These are phyloP conservation scores for Gynandropsis gynandra DNA, from an alignment of 345 rosid species.

Conservation along the genomic window DNA sequence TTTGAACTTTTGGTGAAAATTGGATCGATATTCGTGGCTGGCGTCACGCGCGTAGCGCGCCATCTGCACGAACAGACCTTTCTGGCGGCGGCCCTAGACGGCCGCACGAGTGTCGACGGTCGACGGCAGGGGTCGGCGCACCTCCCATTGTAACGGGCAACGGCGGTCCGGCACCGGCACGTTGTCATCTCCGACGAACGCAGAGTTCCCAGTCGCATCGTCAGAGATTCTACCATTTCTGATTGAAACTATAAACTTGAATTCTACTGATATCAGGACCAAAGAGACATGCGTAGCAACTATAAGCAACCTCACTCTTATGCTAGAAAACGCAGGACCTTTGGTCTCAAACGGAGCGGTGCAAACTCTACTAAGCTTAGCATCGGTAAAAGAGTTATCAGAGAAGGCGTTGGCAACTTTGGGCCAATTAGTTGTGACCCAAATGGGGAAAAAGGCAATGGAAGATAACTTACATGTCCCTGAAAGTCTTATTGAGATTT, in stretches of 20 bases:
- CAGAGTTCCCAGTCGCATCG: slow-evolving; percentile 43
- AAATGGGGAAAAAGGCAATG: slow-evolving; percentile 72
- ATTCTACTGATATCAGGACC: slow-evolving; percentile 33
- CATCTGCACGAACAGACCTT: too few relatives aligned
- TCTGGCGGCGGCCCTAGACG: too few relatives aligned
- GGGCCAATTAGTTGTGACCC: slow-evolving; percentile 68
- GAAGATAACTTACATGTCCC: slow-evolving; percentile 52
- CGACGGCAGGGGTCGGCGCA: too few relatives aligned
- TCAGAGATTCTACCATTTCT: slow-evolving; percentile 50
- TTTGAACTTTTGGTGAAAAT: too few relatives aligned
- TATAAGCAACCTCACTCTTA: slow-evolving; percentile 45
- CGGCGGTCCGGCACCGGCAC: too few relatives aligned
- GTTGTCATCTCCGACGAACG: slow-evolving; percentile 47
- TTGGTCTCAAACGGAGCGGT: slow-evolving; percentile 49
- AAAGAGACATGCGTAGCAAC: slow-evolving; percentile 54
- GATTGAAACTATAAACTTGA: slow-evolving; percentile 40
- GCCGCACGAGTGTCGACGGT: too few relatives aligned
- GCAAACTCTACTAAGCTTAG: slow-evolving; percentile 37
- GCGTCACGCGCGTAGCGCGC: too few relatives aligned
- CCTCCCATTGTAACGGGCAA: too few relatives aligned
- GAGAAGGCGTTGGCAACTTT: slow-evolving; percentile 70
- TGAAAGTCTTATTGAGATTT: slow-evolving; percentile 52
- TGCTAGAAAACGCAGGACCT: slow-evolving; percentile 53
- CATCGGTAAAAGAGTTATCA: slow-evolving; percentile 39
- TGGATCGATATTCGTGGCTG: too few relatives aligned